Evolutionary conservation across 2,329 filamentous ascomycete genomes (phyloP), one percentile per base, ranked within the genome.

Genomic region (Penicillium sp.): DNA sequence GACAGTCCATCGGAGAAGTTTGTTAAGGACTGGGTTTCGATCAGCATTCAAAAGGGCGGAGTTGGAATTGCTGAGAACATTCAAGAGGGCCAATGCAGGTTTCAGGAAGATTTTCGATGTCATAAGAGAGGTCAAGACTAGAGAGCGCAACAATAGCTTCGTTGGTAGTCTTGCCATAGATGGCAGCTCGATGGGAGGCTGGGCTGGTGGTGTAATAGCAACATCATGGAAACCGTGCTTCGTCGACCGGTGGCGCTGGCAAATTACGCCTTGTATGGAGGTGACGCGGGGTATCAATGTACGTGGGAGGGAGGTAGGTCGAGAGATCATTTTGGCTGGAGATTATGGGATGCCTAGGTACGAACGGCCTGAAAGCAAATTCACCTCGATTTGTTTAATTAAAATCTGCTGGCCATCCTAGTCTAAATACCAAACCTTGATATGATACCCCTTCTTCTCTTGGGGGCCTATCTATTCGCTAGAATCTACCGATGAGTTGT

Each of bases 1-100:
- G 67, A 96, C 92, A 0, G 91, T 96, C 70, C 87, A 85, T 72
- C 92, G 92, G 50, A 96, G 80, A 43, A 92, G 70, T 58, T 80
- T 84, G 44, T 86, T 83, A 16, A 96, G 81, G 1, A 93, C 47
- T 0, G 85, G 85, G 70, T 96, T 96, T 52, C 78, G 81, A 69
- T 96, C 91, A 4, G 92, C 87, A 72, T 88, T 88, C 56, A 95
- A 80, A 0, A 92, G 54, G 1, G 84, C 78, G 56, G 79, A 87
- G 50, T 83, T 83, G 26, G 89, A 87, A 72, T 91, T 82, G 11
- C 92, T 89, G 65, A 96, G 83, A 23, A 83, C 72, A 7, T 81
- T 83, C 76, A 96, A 88, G 57, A 89, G 73, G 53, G 81, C 81
- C 47, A 95, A 80, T 8, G 89, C 92, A 0, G 90, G 87, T 1